Conservation (phyloP, 2,329 filamentous ascomycete species). For the Cylindrodendrum hubeiense region DNA sequence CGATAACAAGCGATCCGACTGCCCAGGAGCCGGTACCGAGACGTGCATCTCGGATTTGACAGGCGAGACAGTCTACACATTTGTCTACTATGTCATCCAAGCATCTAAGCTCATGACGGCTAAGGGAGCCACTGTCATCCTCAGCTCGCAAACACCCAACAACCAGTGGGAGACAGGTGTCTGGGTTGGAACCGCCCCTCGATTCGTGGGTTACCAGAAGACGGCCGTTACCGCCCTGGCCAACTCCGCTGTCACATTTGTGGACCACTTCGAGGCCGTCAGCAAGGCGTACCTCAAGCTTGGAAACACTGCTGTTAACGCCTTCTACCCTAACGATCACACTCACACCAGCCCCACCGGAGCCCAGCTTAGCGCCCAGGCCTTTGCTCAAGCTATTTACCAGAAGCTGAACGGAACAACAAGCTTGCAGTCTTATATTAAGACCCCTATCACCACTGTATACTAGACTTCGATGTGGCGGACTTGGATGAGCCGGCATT, state of each 20-base stretch:
- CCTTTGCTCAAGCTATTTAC: constrained; percentile 58
- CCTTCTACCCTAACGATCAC: constrained; percentile 70
- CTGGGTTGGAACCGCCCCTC: constrained; percentile 59
- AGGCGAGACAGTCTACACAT: constrained; percentile 69
- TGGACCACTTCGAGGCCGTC: constrained; percentile 71
- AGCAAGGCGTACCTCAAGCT: constrained; percentile 65
- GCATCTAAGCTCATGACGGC: constrained; percentile 65
- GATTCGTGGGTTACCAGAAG: constrained; percentile 69
- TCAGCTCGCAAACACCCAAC: constrained; percentile 67
- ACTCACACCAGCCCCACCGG: constrained; percentile 70
- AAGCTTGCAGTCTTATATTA: constrained; percentile 41
- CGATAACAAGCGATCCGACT: constrained; percentile 74
- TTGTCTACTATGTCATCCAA: constrained; percentile 69
- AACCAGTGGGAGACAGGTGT: constrained; percentile 71
- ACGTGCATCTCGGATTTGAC: constrained; percentile 56
- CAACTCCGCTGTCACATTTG: constrained; percentile 61
- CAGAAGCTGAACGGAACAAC: constrained; percentile 47
- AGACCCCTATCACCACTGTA: constrained; percentile 41
- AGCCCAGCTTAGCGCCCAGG: constrained; percentile 67
- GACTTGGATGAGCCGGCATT: too few species aligned
- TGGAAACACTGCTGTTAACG: constrained; percentile 63
- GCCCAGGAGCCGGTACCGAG: constrained; percentile 64
- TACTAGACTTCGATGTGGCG: constrained; percentile 25
- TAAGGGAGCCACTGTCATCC: constrained; percentile 71
- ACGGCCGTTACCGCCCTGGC: constrained; percentile 53